These are phyloP conservation scores for Pyrenochaeta sp. DNA, from an alignment of 2,329 filamentous ascomycete genomes.

Conservation along the genomic window DNA sequence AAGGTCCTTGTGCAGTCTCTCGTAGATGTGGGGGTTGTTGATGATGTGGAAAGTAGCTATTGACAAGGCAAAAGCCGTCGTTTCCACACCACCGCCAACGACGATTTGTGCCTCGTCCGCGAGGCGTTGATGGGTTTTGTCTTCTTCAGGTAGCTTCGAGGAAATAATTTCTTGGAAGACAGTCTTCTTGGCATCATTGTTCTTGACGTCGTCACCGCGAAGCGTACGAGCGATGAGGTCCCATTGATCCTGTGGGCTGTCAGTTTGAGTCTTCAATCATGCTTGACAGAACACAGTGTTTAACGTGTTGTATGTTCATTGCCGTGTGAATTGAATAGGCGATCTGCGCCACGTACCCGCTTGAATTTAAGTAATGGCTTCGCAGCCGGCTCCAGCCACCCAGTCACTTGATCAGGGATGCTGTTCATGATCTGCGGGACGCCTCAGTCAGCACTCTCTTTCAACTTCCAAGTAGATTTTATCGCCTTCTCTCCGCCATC, in stretches of 20 bases:
- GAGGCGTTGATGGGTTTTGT: constrained; percentile 50
- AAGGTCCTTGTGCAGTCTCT: constrained; percentile 41
- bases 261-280: not conserved
- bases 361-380: constrained; percentile 43
- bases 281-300: not conserved
- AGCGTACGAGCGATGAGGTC: constrained; percentile 37
- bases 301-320: not conserved
- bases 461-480: not conserved
- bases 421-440: constrained; percentile 39
- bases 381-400: constrained; percentile 42
- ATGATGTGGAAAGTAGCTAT: constrained; percentile 46
- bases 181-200: constrained; percentile 43
- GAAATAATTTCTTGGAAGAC: constrained; percentile 46
- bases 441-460: not conserved
- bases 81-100: constrained; percentile 51
- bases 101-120: constrained; percentile 51
- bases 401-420: constrained; percentile 40
- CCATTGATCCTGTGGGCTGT: constrained; percentile 29
- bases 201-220: constrained; percentile 37
- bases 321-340: not conserved
- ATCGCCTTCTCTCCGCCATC: not conserved
- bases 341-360: constrained; percentile 26
- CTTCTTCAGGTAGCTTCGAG: constrained; percentile 39
- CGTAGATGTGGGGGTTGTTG: constrained; percentile 39
- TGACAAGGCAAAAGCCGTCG: constrained; percentile 44